Percentiles rank a stretch among this genome's conserved stretches.
Evolutionary conservation across 441 rosid species (phyloP).

Genomic region (Omphalea diandra): DNA sequence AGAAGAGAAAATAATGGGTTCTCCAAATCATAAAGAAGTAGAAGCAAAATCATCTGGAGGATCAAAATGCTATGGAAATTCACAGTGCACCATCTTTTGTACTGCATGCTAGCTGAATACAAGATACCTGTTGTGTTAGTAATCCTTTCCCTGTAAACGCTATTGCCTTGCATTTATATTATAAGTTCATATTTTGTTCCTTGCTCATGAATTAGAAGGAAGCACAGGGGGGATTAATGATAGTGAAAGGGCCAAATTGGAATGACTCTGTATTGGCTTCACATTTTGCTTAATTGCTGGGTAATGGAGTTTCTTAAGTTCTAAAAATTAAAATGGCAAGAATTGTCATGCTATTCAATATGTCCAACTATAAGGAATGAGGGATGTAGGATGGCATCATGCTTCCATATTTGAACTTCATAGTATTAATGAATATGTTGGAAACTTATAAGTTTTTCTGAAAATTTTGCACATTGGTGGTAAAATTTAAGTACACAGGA

Average conservation of each 20-base stretch:
- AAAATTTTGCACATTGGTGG: neutral
- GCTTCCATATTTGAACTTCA: too few relatives aligned
- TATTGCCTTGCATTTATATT: neutral
- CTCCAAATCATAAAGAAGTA: neutral
- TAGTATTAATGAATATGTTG: neutral
- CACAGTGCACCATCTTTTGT: neutral
- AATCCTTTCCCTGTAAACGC: neutral
- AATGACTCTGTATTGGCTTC: neutral
- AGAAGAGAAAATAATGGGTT: neutral
- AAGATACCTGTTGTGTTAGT: neutral
- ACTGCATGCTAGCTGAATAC: neutral
- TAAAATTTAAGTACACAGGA: neutral
- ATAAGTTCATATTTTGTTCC: neutral
- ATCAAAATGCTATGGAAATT: neutral
- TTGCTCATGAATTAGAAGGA: neutral
- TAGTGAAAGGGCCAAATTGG: too few relatives aligned
- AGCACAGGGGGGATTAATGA: too few relatives aligned
- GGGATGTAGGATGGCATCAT: too few relatives aligned
- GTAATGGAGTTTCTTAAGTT: neutral
- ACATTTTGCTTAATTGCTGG: neutral
- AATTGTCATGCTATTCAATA: neutral
- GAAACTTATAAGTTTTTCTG: neutral
- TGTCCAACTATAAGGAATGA: neutral
- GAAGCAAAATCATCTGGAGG: too few relatives aligned
- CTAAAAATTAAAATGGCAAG: neutral